Conservation (phyloP, 352 stramenopile genomes). For the Phytophthora cryptogea region DNA sequence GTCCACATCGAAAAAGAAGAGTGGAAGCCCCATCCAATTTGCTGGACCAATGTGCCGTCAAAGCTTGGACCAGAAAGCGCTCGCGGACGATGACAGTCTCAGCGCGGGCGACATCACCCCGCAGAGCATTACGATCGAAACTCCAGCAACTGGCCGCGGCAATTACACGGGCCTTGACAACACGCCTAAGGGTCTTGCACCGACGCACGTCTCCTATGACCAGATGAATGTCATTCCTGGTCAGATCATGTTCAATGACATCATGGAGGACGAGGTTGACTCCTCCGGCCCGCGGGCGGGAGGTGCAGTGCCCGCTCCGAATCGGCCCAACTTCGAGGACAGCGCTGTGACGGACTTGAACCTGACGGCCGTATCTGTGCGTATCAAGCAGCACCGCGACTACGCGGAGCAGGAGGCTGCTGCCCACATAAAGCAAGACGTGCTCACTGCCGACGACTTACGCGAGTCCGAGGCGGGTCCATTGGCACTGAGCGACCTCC, state of each 20-base stretch:
- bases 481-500: conserved; percentile 53
- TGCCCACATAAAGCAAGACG: conserved; percentile 38
- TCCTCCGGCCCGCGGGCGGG: conserved; percentile 11
- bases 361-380: conserved; percentile 55
- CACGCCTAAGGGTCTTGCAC: conserved; percentile 28
- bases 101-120: conserved; percentile 31
- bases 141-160: conserved; percentile 24
- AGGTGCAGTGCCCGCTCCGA: conserved; percentile 3
- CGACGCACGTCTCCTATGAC: conserved; percentile 20
- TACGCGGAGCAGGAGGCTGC: conserved; percentile 34
- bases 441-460: conserved; percentile 60
- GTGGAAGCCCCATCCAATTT: conserved; percentile 49
- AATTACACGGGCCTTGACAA: conserved; percentile 40
- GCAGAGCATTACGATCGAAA: conserved; percentile 36
- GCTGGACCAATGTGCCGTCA: conserved; percentile 51
- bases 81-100: conserved; percentile 25
- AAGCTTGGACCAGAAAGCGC: conserved; percentile 48
- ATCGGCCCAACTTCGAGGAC: conserved; percentile 30
- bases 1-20: conserved; percentile 29
- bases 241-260: conserved; percentile 67
- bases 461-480: conserved; percentile 44
- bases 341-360: conserved; percentile 48
- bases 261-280: conserved; percentile 58
- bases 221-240: conserved; percentile 25
- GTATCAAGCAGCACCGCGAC: conserved; percentile 55